Percentiles rank a stretch among this genome's conserved stretches.
These are phyloP conservation scores for Chenopodium album DNA, from an alignment of 148 eudicot species.

Conservation along the genomic window DNA sequence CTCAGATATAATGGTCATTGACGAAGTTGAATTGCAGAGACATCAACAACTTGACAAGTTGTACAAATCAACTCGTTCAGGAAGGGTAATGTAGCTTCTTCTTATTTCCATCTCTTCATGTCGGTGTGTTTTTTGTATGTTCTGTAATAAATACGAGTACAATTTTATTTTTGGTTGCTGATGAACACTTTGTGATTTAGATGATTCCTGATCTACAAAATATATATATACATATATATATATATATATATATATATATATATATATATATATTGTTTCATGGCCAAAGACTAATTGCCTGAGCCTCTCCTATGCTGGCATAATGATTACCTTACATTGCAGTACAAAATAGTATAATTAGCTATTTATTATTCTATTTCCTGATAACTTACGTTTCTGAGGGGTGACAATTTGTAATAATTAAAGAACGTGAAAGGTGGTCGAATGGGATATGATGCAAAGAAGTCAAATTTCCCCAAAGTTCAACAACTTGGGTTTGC, in stretches of 20 bases:
- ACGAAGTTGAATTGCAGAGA: constrained; percentile 84
- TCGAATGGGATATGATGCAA: neutral
- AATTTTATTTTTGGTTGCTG: neutral
- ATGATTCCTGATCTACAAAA: neutral
- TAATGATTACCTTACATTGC: neutral
- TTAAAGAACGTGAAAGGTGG: neutral
- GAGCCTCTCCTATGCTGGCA: neutral
- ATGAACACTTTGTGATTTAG: neutral
- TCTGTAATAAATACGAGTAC: too few species aligned
- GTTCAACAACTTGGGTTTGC: neutral
- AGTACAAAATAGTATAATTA: neutral
- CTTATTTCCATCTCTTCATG: neutral
- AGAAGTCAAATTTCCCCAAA: neutral
- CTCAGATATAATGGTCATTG: constrained; percentile 81
- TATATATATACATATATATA: too few species aligned
- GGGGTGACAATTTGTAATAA: neutral
- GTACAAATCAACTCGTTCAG: constrained; percentile 85
- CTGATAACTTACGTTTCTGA: neutral
- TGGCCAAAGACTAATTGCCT: neutral
- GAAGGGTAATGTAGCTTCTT: constrained; percentile 54
- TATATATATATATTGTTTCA: too few species aligned
- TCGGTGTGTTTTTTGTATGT: constrained; percentile 1
- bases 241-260: too few species aligned
- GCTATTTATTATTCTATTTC: neutral
- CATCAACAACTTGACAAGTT: constrained; percentile 83